Evolutionary conservation across 202 grass and related monocot genomes (phyloP), one percentile per base, ranked within the genome.

Genomic region (Cymbopogon flexuosus): DNA sequence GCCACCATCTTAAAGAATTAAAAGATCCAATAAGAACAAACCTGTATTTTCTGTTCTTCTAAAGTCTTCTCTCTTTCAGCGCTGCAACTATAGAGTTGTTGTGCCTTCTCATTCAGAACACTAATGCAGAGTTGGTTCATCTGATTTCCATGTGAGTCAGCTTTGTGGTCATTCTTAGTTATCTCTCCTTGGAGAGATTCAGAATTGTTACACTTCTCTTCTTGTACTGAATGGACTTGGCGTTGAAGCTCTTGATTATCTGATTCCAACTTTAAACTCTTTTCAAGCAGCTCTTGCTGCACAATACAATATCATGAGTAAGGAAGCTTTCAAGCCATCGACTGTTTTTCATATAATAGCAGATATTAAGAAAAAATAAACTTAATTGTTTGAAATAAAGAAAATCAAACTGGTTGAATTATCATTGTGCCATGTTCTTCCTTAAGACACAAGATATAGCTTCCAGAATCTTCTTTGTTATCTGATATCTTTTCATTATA

Each of bases 11-110:
- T 65, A 67, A 4, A 73, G 8, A 83, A 40, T 52, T 66, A n/a
- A 35, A 57, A 72, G 65, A 54, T 52, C 34, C 62, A 21, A 75
- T 46, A 72, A 78, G 62, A 24, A 85, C 31, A 43, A 88, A 93
- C 94, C 94, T 94, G 82, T 65, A 87, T 84, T 60, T 85, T 94
- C 54, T 97, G 80, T 52, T 88, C 91, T 74, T 90, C 89, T 72
- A 97, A 90, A 60, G 70, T 85, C 24, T 90, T 94, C 64, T 92
- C 89, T 70, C 81, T 94, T 80, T 89, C 91, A 63, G 87, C 36
- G 49, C 66, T 85, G 77, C 80, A 82, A 54, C 77, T 45, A 84
- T 78, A 84, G 33, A 94, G 81, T 31, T 90, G 91, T 31, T n/a
- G n/a, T n/a, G 94, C 88, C 82, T 97, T 90, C 84, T 97, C 94